Percentiles rank a stretch among this genome's conserved stretches.
These are phyloP conservation scores for Cercophora newfieldiana DNA, from an alignment of 495 filamentous ascomycete genomes.

Conservation along the genomic window DNA sequence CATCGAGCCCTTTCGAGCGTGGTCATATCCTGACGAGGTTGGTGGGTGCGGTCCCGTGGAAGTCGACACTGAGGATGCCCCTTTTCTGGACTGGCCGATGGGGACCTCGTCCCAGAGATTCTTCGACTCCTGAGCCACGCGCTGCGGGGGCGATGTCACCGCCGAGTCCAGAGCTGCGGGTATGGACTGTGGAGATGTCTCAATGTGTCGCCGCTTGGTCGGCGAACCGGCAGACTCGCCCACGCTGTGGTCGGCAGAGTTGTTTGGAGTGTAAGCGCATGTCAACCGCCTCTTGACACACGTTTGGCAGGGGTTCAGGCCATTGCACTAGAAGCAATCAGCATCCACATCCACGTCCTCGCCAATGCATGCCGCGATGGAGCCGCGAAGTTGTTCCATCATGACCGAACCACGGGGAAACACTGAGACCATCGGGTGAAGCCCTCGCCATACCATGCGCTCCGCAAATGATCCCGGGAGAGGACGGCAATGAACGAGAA, in stretches of 20 bases:
- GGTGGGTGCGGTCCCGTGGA: slow-evolving; percentile 21
- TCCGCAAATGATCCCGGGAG: neutral
- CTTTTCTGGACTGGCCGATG: slow-evolving; percentile 17
- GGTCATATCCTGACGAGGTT: slow-evolving; percentile 20
- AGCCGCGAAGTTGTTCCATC: neutral
- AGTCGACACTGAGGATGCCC: slow-evolving; percentile 25
- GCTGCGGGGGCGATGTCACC: slow-evolving; percentile 19
- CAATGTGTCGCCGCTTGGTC: slow-evolving; percentile 48
- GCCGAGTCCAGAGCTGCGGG: slow-evolving; percentile 23
- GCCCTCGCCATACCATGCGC: neutral
- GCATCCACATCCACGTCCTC: slow-evolving; percentile 3
- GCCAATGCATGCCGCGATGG: neutral
- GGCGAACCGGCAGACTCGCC: slow-evolving; percentile 42
- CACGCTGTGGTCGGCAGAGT: slow-evolving; percentile 33
- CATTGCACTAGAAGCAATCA: slow-evolving; percentile 59
- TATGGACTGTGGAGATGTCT: slow-evolving; percentile 35
- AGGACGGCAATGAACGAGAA: neutral
- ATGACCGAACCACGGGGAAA: neutral
- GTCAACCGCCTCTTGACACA: slow-evolving; percentile 60
- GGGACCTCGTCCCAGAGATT: slow-evolving; percentile 29
- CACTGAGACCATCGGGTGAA: neutral
- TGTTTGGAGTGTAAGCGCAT: slow-evolving; percentile 48
- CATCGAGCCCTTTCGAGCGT: slow-evolving; percentile 23
- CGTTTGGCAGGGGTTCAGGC: slow-evolving; percentile 66
- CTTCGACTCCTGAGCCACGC: slow-evolving; percentile 15